A percentile compares a stretch with the other conserved stretches of the same genome.
Evolutionary conservation across 805 yeast genomes (phyloP).

Genomic region (Candida loeiensis): DNA sequence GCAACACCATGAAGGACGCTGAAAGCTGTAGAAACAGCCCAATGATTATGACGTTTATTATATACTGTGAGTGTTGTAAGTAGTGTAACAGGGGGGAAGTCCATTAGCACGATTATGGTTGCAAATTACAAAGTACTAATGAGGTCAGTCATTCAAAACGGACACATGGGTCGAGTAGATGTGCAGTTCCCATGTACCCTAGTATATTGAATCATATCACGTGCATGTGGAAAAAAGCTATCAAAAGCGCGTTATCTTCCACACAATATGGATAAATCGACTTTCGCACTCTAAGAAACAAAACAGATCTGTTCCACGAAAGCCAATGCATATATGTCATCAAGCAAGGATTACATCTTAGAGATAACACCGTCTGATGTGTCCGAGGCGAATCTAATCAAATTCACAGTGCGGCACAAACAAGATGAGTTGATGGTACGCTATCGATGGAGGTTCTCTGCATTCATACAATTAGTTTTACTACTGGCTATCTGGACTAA

Average conservation of each 20-base stretch:
- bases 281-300: no score
- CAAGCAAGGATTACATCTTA: slow-evolving; percentile 27
- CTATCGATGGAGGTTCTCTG: slow-evolving; percentile 8
- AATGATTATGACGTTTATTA: no score
- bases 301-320: no score
- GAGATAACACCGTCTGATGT: slow-evolving; percentile 23
- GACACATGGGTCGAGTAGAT: no score
- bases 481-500: slow-evolving; percentile 2
- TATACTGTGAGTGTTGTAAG: no score
- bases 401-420: slow-evolving; percentile 17
- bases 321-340: slow-evolving; percentile 20
- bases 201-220: slow-evolving; percentile 6
- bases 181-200: background rate
- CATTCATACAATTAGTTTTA: slow-evolving; percentile 6
- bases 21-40: no score
- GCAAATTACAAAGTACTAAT: no score
- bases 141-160: no score
- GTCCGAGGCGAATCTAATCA: slow-evolving; percentile 14
- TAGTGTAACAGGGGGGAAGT: no score
- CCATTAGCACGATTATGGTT: no score
- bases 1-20: background rate
- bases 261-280: no score
- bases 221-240: slow-evolving; percentile 1
- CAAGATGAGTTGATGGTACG: slow-evolving; percentile 3
- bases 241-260: background rate